Conservation (phyloP, 2,329 filamentous ascomycete genomes). For the Colletotrichum lentis region DNA sequence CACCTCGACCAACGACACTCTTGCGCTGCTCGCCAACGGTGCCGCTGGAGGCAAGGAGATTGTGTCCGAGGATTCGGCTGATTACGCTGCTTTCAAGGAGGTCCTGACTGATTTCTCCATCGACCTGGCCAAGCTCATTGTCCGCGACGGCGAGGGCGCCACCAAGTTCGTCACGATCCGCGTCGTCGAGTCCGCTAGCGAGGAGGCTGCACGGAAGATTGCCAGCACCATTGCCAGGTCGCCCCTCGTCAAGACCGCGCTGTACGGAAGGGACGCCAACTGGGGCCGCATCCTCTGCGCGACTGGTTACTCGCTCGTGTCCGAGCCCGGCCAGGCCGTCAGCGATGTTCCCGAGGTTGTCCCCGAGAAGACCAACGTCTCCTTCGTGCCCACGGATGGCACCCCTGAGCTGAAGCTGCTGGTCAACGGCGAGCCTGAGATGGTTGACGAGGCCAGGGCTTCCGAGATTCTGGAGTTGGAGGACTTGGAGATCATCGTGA, state of each 20-base stretch:
- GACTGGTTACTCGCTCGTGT: conserved; percentile 79
- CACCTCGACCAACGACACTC: conserved; percentile 96
- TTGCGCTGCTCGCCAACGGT: conserved; percentile 94
- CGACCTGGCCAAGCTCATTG: conserved; percentile 88
- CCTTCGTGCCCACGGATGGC: conserved; percentile 81
- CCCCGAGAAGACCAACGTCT: conserved; percentile 77
- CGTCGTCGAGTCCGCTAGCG: conserved; percentile 75
- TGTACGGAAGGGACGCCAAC: conserved; percentile 97
- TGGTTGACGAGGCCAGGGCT: conserved; percentile 78
- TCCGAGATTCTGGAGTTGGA: conserved; percentile 80
- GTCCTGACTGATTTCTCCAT: conserved; percentile 81
- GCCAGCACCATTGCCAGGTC: conserved; percentile 90
- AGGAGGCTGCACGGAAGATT: conserved; percentile 77
- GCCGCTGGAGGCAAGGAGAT: conserved; percentile 79
- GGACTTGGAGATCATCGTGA: conserved; percentile 80
- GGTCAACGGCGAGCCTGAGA: conserved; percentile 81
- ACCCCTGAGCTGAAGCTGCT: conserved; percentile 78
- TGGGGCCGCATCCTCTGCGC: conserved; percentile 98
- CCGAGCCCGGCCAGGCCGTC: conserved; percentile 63
- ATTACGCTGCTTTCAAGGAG: conserved; percentile 74
- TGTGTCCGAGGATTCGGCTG: conserved; percentile 59
- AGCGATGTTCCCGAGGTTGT: conserved; percentile 70
- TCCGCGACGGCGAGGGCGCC: conserved; percentile 95
- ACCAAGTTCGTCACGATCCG: conserved; percentile 97
- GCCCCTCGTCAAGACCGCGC: conserved; percentile 93